phyloP scores from a whole-genome alignment of 306 rosid species.

The Mucuna pruriens region DNA sequence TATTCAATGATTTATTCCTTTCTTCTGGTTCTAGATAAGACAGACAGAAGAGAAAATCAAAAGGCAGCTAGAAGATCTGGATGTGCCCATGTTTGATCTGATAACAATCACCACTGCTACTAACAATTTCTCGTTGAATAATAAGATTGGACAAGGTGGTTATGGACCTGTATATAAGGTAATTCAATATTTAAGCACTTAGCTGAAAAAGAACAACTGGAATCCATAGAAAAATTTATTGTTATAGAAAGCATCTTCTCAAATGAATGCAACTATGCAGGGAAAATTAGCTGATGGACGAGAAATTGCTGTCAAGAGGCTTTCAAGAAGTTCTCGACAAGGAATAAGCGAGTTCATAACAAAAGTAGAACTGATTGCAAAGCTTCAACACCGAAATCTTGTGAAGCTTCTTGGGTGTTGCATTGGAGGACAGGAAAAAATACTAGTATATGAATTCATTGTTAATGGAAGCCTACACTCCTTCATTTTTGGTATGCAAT shows the following conservation, averaged over 20 bases:
- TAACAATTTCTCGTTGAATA: background rate
- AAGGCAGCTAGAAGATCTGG: slow-evolving; percentile 37
- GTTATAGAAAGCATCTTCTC: background rate
- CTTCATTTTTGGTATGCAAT: slow-evolving; percentile 49
- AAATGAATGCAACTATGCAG: background rate
- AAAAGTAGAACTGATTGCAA: slow-evolving; percentile 41
- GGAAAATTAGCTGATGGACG: slow-evolving; percentile 36
- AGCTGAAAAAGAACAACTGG: too few species aligned
- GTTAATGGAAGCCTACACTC: slow-evolving; percentile 24
- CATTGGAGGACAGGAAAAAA: slow-evolving; percentile 34
- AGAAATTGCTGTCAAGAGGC: slow-evolving; percentile 44
- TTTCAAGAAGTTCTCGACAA: slow-evolving; percentile 37
- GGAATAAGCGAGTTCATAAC: slow-evolving; percentile 34
- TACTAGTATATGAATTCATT: slow-evolving; percentile 27
- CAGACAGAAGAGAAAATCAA: background rate
- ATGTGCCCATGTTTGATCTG: slow-evolving; percentile 43
- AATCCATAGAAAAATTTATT: too few species aligned
- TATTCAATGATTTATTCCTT: too few species aligned
- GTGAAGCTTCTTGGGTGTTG: slow-evolving; percentile 53
- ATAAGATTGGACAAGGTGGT: slow-evolving; percentile 45
- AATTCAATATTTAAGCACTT: too few species aligned
- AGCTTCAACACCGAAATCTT: slow-evolving; percentile 51
- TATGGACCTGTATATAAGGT: slow-evolving; percentile 43
- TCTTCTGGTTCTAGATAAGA: too few species aligned
- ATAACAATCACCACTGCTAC: slow-evolving; percentile 22